A percentile compares a stretch with the other conserved stretches of the same genome.
phyloP scores from a whole-genome alignment of 2,329 filamentous ascomycete species.

The Apiospora kogelbergensis region DNA sequence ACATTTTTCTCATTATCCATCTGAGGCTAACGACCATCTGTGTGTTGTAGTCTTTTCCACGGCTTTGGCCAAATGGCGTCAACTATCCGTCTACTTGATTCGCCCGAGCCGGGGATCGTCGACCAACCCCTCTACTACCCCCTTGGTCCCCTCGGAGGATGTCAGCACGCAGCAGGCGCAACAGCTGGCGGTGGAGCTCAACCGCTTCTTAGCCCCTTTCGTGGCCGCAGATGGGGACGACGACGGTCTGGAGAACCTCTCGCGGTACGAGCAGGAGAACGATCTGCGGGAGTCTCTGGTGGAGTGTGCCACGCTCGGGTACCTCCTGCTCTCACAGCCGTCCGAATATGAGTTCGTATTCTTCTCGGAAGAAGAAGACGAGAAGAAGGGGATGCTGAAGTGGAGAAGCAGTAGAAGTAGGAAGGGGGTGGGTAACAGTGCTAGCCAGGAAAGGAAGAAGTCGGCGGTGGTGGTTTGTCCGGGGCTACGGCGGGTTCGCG shows the following conservation, averaged over 20 bases:
- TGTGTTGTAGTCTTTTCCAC: constrained; percentile 23
- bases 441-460: constrained; percentile 2
- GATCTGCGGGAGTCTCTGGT: constrained; percentile 40
- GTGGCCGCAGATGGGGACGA: constrained; percentile 14
- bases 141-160: constrained; percentile 30
- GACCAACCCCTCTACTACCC: constrained; percentile 33
- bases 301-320: constrained; percentile 41
- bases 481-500: constrained; percentile 24
- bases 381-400: no score
- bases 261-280: constrained; percentile 33
- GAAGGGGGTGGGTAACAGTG: constrained; percentile 17
- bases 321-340: constrained; percentile 43
- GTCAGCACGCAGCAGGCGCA: constrained; percentile 31
- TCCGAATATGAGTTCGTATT: constrained; percentile 36
- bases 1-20: no score
- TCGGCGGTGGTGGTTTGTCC: constrained; percentile 23
- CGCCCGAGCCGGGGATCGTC: constrained; percentile 25
- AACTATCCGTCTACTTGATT: constrained; percentile 42
- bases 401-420: no score
- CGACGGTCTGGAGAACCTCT: constrained; percentile 7
- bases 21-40: no score
- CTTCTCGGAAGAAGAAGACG: constrained; percentile 8
- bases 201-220: constrained; percentile 35
- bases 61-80: constrained; percentile 42
- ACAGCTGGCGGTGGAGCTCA: constrained; percentile 33